These are phyloP conservation scores for Colletotrichum somersetense DNA, from an alignment of 2,329 filamentous ascomycete species.

Conservation along the genomic window DNA sequence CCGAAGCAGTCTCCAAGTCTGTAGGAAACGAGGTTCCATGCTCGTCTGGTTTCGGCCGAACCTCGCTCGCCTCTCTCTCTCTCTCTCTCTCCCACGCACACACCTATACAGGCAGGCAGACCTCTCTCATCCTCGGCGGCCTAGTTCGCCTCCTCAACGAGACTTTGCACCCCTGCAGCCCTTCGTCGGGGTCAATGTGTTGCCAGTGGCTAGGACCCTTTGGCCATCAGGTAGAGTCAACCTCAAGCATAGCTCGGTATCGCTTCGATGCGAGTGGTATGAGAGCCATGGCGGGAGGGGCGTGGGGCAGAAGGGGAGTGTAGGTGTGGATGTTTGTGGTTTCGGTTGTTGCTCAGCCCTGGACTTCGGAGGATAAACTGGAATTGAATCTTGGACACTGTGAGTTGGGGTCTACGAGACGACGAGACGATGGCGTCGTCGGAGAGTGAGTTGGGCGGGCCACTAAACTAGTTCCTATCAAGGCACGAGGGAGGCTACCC, in stretches of 20 bases:
- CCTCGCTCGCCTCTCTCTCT: slow-evolving; percentile 19
- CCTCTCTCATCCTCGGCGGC: slow-evolving; percentile 8
- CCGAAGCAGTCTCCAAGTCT: slow-evolving; percentile 12
- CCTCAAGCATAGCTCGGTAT: slow-evolving; percentile 38
- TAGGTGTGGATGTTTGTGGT: slow-evolving; percentile 13
- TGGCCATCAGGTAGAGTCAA: slow-evolving; percentile 36
- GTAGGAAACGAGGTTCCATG: slow-evolving; percentile 19
- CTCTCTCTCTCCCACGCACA: background rate
- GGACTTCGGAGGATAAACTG: background rate
- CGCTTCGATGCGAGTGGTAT: slow-evolving; percentile 26
- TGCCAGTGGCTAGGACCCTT: slow-evolving; percentile 32
- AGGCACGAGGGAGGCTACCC: background rate
- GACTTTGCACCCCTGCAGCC: slow-evolving; percentile 30
- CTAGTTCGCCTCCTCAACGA: slow-evolving; percentile 30
- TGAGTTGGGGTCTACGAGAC: background rate
- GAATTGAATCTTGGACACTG: background rate
- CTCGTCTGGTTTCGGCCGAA: slow-evolving; percentile 40
- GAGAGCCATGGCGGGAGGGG: slow-evolving; percentile 9
- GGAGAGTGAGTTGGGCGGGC: background rate
- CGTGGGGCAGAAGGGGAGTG: background rate
- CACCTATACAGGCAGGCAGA: background rate
- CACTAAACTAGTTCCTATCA: background rate
- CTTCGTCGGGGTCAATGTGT: slow-evolving; percentile 31
- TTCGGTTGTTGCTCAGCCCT: background rate
- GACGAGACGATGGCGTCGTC: slow-evolving; percentile 13